Evolutionary conservation across 331 rosid species (phyloP).

Genomic region (Rhamnella rubrinervis): DNA sequence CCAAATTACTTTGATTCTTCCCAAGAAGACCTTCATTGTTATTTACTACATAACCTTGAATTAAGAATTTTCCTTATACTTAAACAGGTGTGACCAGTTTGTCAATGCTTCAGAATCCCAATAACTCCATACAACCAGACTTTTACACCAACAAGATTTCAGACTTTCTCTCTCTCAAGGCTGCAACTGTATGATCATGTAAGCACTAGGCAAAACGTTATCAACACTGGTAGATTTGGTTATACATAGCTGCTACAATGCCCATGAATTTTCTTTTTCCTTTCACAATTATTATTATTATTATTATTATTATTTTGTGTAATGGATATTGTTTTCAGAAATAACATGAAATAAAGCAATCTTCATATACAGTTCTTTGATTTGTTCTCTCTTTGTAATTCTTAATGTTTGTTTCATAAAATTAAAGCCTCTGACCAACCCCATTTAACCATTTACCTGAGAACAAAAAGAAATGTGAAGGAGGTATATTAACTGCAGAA

Average conservation of each 20-base stretch:
- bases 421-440: too few species aligned
- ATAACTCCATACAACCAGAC: slow-evolving; percentile 83
- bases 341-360: too few species aligned
- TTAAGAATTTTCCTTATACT: neutral
- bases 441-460: too few species aligned
- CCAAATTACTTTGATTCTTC: neutral
- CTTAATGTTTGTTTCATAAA: too few species aligned
- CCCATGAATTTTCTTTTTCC: neutral
- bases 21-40: neutral
- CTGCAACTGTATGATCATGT: slow-evolving; percentile 58
- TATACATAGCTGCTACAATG: neutral
- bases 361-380: too few species aligned
- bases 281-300: too few species aligned
- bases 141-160: slow-evolving; percentile 84
- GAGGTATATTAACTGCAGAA: too few species aligned
- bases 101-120: slow-evolving; percentile 69
- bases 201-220: slow-evolving; percentile 4
- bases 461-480: too few species aligned
- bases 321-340: too few species aligned
- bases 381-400: too few species aligned
- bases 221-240: neutral
- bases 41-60: neutral
- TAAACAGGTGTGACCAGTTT: slow-evolving; percentile 61
- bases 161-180: slow-evolving; percentile 75
- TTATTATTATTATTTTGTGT: too few species aligned